Evolutionary conservation across 805 yeast genomes (phyloP).

Genomic region (Sporopachydermia lactativora): DNA sequence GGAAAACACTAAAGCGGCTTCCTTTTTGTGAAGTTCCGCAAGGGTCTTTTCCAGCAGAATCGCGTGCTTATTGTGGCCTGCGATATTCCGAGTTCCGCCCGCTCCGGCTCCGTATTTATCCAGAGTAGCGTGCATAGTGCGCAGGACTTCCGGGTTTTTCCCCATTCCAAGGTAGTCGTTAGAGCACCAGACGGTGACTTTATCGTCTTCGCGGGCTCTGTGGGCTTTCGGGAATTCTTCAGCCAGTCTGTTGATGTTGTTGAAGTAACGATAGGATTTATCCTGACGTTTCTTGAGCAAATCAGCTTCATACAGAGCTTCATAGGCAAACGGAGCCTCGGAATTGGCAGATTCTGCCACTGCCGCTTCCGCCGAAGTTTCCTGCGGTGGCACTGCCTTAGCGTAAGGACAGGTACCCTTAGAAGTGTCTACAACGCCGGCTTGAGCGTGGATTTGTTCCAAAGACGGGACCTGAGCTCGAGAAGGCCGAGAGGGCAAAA

Average conservation of each 20-base stretch:
- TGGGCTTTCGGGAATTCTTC: slow-evolving; percentile 91
- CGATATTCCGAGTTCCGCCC: slow-evolving; percentile 98
- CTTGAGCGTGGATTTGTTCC: slow-evolving; percentile 13
- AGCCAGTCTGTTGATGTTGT: slow-evolving; percentile 93
- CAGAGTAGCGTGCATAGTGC: slow-evolving; percentile 66
- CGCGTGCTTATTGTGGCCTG: slow-evolving; percentile 93
- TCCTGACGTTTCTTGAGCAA: slow-evolving; percentile 65
- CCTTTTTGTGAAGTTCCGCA: slow-evolving; percentile 88
- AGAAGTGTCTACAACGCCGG: slow-evolving; percentile 14
- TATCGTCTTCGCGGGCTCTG: slow-evolving; percentile 52
- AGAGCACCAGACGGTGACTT: slow-evolving; percentile 98
- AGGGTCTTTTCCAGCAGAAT: slow-evolving; percentile 71
- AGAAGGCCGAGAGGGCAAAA: slow-evolving; percentile 29
- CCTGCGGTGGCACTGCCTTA: not conserved
- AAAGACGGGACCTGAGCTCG: slow-evolving; percentile 12
- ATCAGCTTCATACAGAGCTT: slow-evolving; percentile 53
- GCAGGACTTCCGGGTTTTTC: slow-evolving; percentile 55
- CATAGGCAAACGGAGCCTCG: slow-evolving; percentile 44
- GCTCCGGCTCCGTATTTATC: slow-evolving; percentile 96
- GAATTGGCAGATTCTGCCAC: slow-evolving; percentile 7
- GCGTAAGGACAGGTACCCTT: slow-evolving; percentile 10
- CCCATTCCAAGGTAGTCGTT: slow-evolving; percentile 97
- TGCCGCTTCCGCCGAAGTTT: not conserved
- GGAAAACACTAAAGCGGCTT: slow-evolving; percentile 87
- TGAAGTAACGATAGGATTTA: slow-evolving; percentile 90